A percentile compares a stretch with the other conserved stretches of the same genome.
phyloP scores from a whole-genome alignment of 345 rosid genomes.

The Bretschneidera sinensis region DNA sequence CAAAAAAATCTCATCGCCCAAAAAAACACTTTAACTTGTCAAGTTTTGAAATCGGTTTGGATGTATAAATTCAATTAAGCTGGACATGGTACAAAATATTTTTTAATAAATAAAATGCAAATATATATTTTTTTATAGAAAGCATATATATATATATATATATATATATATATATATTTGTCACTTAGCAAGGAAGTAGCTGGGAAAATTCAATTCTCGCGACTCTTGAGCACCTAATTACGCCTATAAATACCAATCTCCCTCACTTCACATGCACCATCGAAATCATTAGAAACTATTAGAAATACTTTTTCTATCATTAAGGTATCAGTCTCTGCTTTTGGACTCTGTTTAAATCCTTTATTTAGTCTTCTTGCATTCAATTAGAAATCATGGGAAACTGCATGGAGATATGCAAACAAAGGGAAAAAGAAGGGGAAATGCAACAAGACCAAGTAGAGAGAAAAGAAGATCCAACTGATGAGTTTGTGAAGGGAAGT shows the following conservation, averaged over 20 bases:
- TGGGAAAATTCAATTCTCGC: not conserved
- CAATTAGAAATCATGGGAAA: slow-evolving; percentile 41
- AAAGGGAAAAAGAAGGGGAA: slow-evolving; percentile 12
- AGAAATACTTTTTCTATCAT: too few species aligned
- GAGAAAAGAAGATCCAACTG: not conserved
- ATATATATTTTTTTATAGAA: too few species aligned
- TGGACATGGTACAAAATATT: too few species aligned
- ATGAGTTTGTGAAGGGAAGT: slow-evolving; percentile 10
- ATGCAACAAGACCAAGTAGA: not conserved
- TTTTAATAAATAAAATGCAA: too few species aligned
- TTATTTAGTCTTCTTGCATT: too few species aligned
- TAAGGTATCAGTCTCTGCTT: too few species aligned
- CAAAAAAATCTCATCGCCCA: too few species aligned
- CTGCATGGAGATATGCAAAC: slow-evolving; percentile 26
- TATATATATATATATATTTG: slow-evolving; percentile 10
- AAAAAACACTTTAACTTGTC: too few species aligned
- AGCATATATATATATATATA: not conserved
- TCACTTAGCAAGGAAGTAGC: slow-evolving; percentile 15
- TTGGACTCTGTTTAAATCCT: too few species aligned
- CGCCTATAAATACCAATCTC: not conserved
- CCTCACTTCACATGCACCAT: not conserved
- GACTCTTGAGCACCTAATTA: not conserved
- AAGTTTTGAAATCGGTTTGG: too few species aligned
- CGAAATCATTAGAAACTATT: slow-evolving; percentile 42
- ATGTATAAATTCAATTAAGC: too few species aligned